Evolutionary conservation across 371 early-diverging fungal genomes (phyloP).

Genomic region (Mucor saturninus): DNA sequence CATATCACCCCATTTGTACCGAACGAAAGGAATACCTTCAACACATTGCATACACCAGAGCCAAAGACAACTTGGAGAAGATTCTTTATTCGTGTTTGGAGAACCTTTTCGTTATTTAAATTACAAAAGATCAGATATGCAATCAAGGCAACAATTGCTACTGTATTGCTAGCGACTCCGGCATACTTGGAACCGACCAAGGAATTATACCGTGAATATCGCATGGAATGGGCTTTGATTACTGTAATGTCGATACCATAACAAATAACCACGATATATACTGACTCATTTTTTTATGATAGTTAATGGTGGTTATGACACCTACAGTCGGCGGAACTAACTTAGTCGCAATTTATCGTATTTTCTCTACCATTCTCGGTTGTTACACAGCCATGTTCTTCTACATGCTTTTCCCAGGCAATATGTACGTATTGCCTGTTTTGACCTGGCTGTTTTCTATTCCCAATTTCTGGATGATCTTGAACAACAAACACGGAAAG

Average conservation of each 20-base stretch:
- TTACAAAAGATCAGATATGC: constrained; percentile 75
- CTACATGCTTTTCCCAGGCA: constrained; percentile 62
- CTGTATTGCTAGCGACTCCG: constrained; percentile 64
- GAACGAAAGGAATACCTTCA: constrained; percentile 55
- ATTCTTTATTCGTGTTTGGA: constrained; percentile 65
- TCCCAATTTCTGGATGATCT: constrained; percentile 72
- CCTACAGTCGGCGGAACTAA: constrained; percentile 89
- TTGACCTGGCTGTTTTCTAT: constrained; percentile 72
- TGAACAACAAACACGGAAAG: constrained; percentile 74
- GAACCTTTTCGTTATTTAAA: constrained; percentile 63
- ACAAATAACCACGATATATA: too few relatives aligned
- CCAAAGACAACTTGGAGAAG: constrained; percentile 60
- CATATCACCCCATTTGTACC: constrained; percentile 37
- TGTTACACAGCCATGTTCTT: constrained; percentile 64
- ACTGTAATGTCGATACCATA: constrained; percentile 53
- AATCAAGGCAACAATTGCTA: constrained; percentile 67
- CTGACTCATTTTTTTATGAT: neutral
- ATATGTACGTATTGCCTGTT: constrained; percentile 55
- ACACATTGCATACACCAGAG: constrained; percentile 71
- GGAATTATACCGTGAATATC: constrained; percentile 63
- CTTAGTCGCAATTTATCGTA: constrained; percentile 72
- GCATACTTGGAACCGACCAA: constrained; percentile 70
- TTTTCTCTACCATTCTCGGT: constrained; percentile 76
- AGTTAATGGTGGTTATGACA: constrained; percentile 82
- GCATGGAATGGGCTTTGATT: constrained; percentile 85